Base-by-base conservation (phyloP, 192 early-diverging fungal species). In the Backusella sp. region DNA sequence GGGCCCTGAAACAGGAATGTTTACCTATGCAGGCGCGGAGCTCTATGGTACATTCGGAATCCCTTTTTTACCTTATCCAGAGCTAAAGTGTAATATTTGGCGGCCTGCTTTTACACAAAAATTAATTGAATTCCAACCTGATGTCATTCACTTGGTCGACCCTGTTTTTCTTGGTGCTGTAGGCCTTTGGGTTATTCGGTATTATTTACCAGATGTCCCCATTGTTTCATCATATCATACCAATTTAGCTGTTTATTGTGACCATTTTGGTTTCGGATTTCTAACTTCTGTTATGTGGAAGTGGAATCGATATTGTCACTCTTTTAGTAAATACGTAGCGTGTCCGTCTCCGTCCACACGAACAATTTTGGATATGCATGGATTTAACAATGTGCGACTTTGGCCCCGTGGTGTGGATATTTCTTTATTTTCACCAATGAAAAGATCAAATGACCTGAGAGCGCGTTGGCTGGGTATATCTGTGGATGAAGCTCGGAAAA, bases 351-450 rank as follows among this genome's bases (percentile, higher is more conserved):
- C 70, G 0, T 82, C 80, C 1, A 82, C 76, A 4, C 14, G 37
- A n/a, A 19, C 56, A 28, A 34, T 78, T 82, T 77, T 66, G 66
- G 3, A 34, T 67, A 23, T 62, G 44, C 76, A 82, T 59, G 76
- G 76, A 7, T 82, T 77, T 42, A 32, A 82, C 3, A 71, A 71
- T 56, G 23, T 75, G 1, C 36, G 73, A 9, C 42, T 82, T 35
- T 82, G 80, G 76, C 80, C 80, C 12, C 66, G 80, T 17, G 80
- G 80, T 34, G 80, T 82, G 6, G 80, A 82, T 42, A 67, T 77
- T 28, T 49, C 72, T 26, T 21, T 78, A 5, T 82, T 82, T 71
- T 82, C 80, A 39, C 73, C 71, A 39, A 41, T 30, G 36, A 53
- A 69, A 39, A 56, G 66, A 41, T 81, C 80, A 14, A 37, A 36